These are phyloP conservation scores for Leccinum boreale DNA, from an alignment of 768 basidiomycete species.

Conservation along the genomic window DNA sequence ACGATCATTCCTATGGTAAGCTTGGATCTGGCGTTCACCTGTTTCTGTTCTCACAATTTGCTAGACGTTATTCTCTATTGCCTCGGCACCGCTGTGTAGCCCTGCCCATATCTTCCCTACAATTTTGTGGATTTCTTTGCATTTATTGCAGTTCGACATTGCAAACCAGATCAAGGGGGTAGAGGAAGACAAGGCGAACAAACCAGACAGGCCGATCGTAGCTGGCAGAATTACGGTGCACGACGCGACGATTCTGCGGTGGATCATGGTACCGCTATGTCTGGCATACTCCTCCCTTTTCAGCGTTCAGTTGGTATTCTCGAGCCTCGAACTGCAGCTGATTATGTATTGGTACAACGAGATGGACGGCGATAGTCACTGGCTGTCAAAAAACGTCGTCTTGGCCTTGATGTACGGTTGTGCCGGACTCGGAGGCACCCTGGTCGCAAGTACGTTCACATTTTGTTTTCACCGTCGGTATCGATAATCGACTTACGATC, in stretches of 20 bases:
- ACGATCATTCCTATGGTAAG: conserved; percentile 45
- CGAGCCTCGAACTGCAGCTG: conserved; percentile 35
- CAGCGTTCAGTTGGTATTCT: conserved; percentile 28
- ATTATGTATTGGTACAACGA: conserved; percentile 40
- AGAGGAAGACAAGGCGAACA: conserved; percentile 44
- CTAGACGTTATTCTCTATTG: background rate
- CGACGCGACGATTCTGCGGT: conserved; percentile 35
- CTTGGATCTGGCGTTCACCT: background rate
- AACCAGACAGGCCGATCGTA: conserved; percentile 44
- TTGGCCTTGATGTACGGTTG: conserved; percentile 38
- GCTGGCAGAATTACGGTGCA: conserved; percentile 38
- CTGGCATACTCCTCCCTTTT: conserved; percentile 33
- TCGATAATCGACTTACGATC: background rate
- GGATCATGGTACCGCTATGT: conserved; percentile 34
- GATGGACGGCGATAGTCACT: conserved; percentile 34
- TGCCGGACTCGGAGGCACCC: conserved; percentile 36
- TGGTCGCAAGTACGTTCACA: conserved; percentile 33
- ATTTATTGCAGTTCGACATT: conserved; percentile 42
- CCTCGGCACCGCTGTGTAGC: conserved; percentile 28
- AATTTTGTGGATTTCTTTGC: conserved; percentile 43
- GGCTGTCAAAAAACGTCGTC: conserved; percentile 37
- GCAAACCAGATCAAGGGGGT: background rate
- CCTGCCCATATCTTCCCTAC: conserved; percentile 23
- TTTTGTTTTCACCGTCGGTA: background rate
- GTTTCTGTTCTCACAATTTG: background rate